Percentiles rank a stretch among this genome's conserved stretches.
Evolutionary conservation across 257 asterid species (phyloP).

Genomic region (Asclepias syriaca): DNA sequence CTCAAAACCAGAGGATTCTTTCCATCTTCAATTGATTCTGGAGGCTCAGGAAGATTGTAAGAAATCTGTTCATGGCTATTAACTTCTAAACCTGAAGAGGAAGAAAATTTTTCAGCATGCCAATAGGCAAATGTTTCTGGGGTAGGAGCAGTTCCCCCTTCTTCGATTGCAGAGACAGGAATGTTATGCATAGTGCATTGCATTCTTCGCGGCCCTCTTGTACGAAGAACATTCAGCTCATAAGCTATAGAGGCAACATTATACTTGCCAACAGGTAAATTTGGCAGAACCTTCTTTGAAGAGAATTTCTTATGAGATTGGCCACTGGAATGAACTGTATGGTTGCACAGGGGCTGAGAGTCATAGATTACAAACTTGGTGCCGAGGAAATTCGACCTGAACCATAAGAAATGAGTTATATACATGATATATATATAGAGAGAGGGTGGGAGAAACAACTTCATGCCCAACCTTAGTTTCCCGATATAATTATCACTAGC

Average conservation of each 20-base stretch:
- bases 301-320: slow-evolving; percentile 14
- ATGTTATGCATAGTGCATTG: slow-evolving; percentile 15
- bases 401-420: not conserved
- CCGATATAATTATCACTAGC: slow-evolving; percentile 24
- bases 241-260: slow-evolving; percentile 22
- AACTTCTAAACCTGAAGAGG: slow-evolving; percentile 12
- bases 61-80: slow-evolving; percentile 5
- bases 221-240: slow-evolving; percentile 25
- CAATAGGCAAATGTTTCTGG: slow-evolving; percentile 23
- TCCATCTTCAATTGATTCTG: slow-evolving; percentile 1
- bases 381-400: slow-evolving; percentile 31
- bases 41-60: not conserved
- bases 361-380: slow-evolving; percentile 28
- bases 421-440: not conserved
- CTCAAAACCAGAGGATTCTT: slow-evolving; percentile 15
- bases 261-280: slow-evolving; percentile 21
- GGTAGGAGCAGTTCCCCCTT: slow-evolving; percentile 27
- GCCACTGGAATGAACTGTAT: slow-evolving; percentile 9
- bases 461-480: slow-evolving; percentile 22
- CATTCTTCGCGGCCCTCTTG: slow-evolving; percentile 34
- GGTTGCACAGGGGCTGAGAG: slow-evolving; percentile 17
- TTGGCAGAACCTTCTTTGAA: slow-evolving; percentile 19
- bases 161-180: slow-evolving; percentile 17
- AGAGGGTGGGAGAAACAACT: not conserved
- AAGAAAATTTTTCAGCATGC: slow-evolving; percentile 6